These are phyloP conservation scores for Botrytis fragariae DNA, from an alignment of 2,329 filamentous ascomycete genomes.

Conservation along the genomic window DNA sequence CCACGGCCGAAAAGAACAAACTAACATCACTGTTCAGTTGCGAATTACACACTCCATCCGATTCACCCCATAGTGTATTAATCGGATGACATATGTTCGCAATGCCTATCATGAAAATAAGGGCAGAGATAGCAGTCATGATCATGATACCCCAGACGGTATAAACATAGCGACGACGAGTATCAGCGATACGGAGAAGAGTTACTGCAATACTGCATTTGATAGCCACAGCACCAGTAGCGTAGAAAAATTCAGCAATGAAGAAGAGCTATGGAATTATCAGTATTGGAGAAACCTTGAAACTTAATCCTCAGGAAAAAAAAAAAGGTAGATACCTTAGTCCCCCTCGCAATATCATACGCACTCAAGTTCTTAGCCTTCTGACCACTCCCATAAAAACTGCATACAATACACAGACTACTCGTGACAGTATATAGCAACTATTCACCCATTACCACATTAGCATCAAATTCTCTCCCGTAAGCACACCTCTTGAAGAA, in stretches of 20 bases:
- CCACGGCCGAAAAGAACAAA: constrained; percentile 41
- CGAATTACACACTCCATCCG: constrained; percentile 34
- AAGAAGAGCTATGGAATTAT: constrained; percentile 38
- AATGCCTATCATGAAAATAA: constrained; percentile 36
- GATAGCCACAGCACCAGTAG: constrained; percentile 36
- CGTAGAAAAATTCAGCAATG: constrained; percentile 43
- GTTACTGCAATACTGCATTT: constrained; percentile 38
- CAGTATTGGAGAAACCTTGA: constrained; percentile 1
- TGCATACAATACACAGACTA: constrained; percentile 32
- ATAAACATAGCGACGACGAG: constrained; percentile 35
- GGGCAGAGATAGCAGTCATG: constrained; percentile 27
- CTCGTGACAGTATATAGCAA: constrained; percentile 13
- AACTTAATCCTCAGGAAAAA: background rate
- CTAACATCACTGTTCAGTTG: constrained; percentile 37
- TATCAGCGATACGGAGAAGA: constrained; percentile 38
- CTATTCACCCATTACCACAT: background rate
- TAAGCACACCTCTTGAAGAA: background rate
- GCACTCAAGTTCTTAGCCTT: constrained; percentile 23
- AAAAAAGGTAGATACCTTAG: constrained; percentile 26
- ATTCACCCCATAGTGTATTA: constrained; percentile 37
- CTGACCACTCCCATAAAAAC: constrained; percentile 36
- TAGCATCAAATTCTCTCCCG: background rate
- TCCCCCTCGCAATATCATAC: constrained; percentile 27
- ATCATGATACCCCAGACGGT: constrained; percentile 35
- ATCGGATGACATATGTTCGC: constrained; percentile 39